Percentiles rank a stretch among this genome's conserved stretches.
Conservation (phyloP, 768 basidiomycete species). For the Xerocomus brunneocitrinus region DNA sequence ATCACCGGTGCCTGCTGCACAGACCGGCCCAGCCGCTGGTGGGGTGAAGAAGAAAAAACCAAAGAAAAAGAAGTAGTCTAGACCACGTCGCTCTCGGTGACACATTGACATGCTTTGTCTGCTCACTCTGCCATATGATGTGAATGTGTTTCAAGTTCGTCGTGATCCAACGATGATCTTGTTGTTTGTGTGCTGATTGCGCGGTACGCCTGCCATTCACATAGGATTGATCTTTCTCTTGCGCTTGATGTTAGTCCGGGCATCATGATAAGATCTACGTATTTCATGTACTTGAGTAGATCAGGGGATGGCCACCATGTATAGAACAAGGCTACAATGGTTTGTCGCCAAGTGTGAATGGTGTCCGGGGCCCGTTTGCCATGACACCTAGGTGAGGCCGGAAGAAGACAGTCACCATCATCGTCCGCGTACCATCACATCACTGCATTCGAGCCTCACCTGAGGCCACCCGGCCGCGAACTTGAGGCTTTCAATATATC, state of each 20-base stretch:
- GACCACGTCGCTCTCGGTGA: constrained; percentile 1
- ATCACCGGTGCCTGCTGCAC: constrained; percentile 33
- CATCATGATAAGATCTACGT: not conserved
- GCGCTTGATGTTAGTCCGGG: not conserved
- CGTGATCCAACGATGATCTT: constrained; percentile 1
- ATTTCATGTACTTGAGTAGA: not conserved
- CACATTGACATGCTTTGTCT: constrained; percentile 8
- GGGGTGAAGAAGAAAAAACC: constrained; percentile 81
- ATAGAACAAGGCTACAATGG: not conserved
- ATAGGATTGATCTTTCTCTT: not conserved
- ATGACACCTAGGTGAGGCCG: constrained; percentile 8
- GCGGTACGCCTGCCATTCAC: not conserved
- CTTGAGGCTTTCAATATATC: not conserved
- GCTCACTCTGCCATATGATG: not conserved
- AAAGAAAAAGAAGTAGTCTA: constrained; percentile 66
- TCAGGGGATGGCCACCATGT: not conserved
- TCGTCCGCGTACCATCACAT: not conserved
- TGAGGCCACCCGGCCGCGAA: constrained; percentile 14
- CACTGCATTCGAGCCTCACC: constrained; percentile 20
- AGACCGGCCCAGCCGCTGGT: constrained; percentile 39
- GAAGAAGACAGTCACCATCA: not conserved
- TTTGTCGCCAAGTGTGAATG: not conserved
- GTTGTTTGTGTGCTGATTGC: not conserved
- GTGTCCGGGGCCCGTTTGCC: constrained; percentile 22
- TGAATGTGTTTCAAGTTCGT: constrained; percentile 1